Percentiles rank a stretch among this genome's conserved stretches.
Evolutionary conservation across 352 stramenopile species (phyloP).

Genomic region (Phytophthora ohioensis): DNA sequence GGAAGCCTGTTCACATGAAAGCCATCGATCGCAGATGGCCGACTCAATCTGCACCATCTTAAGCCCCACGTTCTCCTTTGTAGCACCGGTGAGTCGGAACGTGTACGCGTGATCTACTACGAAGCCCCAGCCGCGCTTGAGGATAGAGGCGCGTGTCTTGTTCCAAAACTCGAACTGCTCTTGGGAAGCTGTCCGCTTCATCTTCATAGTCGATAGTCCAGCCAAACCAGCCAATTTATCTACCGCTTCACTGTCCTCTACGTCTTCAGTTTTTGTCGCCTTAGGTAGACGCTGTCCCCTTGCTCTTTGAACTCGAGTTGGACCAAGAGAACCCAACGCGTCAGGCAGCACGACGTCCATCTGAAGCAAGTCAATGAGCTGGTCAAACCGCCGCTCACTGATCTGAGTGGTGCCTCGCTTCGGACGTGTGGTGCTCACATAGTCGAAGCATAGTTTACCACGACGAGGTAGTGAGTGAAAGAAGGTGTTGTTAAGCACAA

Average conservation of each 20-base stretch:
- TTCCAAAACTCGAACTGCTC: conserved; percentile 64
- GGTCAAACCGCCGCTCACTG: conserved; percentile 74
- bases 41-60: conserved; percentile 89
- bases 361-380: conserved; percentile 75
- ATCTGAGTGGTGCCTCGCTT: conserved; percentile 68
- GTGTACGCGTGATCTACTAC: conserved; percentile 47
- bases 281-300: conserved; percentile 20
- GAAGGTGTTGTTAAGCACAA: conserved; percentile 81
- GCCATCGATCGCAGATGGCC: conserved; percentile 77
- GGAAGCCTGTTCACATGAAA: conserved; percentile 71
- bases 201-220: conserved; percentile 10
- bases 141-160: conserved; percentile 52
- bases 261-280: conserved; percentile 6
- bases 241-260: conserved; percentile 10
- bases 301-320: conserved; percentile 27
- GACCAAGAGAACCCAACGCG: conserved; percentile 21
- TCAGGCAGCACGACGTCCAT: conserved; percentile 47
- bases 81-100: conserved; percentile 58
- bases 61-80: conserved; percentile 73
- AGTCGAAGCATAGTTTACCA: conserved; percentile 91
- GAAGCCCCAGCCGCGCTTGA: conserved; percentile 50
- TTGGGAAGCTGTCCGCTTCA: conserved; percentile 21
- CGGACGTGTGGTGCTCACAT: conserved; percentile 85
- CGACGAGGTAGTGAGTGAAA: conserved; percentile 76
- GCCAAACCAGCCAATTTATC: conserved; percentile 2